These are phyloP conservation scores for Endothia cerciana DNA, from an alignment of 2,329 filamentous ascomycete species.

Conservation along the genomic window DNA sequence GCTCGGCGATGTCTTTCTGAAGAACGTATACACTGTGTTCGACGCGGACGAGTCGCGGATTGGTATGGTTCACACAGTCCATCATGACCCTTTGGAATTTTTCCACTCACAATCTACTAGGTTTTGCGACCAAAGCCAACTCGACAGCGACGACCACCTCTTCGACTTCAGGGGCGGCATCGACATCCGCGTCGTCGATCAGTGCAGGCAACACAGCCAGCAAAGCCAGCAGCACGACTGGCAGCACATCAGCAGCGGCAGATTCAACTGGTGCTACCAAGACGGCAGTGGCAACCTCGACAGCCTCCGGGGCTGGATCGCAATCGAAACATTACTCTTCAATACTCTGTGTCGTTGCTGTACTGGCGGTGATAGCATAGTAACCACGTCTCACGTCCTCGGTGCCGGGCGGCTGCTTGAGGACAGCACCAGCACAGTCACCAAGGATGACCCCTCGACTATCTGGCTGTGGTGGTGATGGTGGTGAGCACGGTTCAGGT, in stretches of 20 bases:
- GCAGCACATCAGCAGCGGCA: conserved; percentile 32
- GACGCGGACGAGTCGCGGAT: conserved; percentile 71
- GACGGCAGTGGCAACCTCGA: conserved; percentile 34
- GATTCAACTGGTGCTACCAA: conserved; percentile 30
- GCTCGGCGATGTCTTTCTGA: conserved; percentile 83
- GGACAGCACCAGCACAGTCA: not conserved
- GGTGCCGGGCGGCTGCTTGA: not conserved
- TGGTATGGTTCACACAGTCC: conserved; percentile 48
- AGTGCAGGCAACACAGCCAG: conserved; percentile 18
- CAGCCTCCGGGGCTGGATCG: conserved; percentile 32
- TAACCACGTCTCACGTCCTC: not conserved
- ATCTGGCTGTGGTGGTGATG: not conserved
- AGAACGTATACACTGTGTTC: conserved; percentile 88
- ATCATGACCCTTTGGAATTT: not conserved
- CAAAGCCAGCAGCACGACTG: conserved; percentile 7
- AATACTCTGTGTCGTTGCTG: conserved; percentile 33
- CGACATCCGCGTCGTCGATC: conserved; percentile 13
- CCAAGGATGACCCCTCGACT: not conserved
- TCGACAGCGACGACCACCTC: conserved; percentile 32
- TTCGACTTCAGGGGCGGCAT: conserved; percentile 5
- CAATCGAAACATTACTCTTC: conserved; percentile 24
- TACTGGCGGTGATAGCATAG: conserved; percentile 33
- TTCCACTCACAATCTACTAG: conserved; percentile 31
- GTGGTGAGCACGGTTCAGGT: not conserved
- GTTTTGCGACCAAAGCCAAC: conserved; percentile 43